Conservation (phyloP, 495 filamentous ascomycete species). For the Podospora pseudocomata region DNA sequence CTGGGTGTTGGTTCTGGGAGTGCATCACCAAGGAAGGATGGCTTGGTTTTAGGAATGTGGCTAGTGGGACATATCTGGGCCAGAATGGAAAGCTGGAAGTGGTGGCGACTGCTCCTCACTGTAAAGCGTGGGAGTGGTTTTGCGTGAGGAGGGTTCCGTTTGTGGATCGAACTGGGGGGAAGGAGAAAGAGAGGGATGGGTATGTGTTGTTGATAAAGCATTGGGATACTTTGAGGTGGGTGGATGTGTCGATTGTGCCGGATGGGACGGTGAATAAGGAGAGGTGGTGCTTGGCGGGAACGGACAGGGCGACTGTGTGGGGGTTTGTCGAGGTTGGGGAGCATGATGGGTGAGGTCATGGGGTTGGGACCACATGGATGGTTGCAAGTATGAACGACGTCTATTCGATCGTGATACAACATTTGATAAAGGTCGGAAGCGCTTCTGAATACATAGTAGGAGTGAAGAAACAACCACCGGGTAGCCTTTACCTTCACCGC, state of each 20-base stretch:
- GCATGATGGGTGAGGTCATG: not conserved
- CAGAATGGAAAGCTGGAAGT: not conserved
- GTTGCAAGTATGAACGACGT: no score
- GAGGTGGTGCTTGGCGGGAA: not conserved
- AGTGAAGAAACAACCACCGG: not conserved
- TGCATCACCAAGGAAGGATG: not conserved
- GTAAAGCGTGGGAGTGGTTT: not conserved
- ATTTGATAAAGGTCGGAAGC: not conserved
- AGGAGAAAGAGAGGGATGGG: not conserved
- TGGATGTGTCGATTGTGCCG: not conserved
- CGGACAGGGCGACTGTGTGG: not conserved
- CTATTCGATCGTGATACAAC: not conserved
- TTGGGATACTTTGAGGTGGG: not conserved
- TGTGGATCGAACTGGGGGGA: not conserved
- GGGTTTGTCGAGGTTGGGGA: slow-evolving; percentile 1
- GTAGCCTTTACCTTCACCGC: not conserved
- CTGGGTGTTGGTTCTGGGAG: not conserved
- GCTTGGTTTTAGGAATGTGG: not conserved
- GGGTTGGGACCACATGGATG: not conserved
- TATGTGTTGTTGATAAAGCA: not conserved
- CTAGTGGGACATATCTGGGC: not conserved
- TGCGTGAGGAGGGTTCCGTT: not conserved
- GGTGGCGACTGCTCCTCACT: not conserved
- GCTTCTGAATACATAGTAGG: not conserved
- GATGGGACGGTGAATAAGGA: not conserved